Evolutionary conservation across 177 flowering plant genomes (phyloP).

Genomic region (Vitis hybrid): DNA sequence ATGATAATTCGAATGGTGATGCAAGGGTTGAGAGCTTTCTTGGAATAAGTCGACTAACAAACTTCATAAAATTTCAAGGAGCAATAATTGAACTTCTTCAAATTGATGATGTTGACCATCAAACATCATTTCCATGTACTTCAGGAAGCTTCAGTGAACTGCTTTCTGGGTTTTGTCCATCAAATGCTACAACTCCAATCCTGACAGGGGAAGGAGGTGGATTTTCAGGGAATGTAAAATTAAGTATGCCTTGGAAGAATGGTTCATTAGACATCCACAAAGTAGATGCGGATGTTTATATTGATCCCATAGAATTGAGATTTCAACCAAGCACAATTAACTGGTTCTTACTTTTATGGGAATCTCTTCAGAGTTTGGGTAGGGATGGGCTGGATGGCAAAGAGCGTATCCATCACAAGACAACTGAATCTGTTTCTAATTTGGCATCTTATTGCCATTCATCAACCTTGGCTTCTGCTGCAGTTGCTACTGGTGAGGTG

Average conservation of each 20-base stretch:
- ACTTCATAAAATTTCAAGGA: constrained; percentile 74
- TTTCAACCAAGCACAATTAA: constrained; percentile 67
- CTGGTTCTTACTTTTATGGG: constrained; percentile 62
- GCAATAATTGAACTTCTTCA: constrained; percentile 78
- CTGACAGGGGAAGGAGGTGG: constrained; percentile 74
- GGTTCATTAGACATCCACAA: constrained; percentile 78
- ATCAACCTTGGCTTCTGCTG: constrained; percentile 30
- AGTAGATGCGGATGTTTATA: constrained; percentile 68
- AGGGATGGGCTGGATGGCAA: constrained; percentile 29
- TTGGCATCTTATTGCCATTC: constrained; percentile 39
- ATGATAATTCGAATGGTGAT: constrained; percentile 25
- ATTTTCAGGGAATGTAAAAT: constrained; percentile 68
- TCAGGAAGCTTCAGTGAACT: constrained; percentile 29
- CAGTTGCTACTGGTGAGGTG: constrained; percentile 23
- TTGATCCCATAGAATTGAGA: constrained; percentile 67
- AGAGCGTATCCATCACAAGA: constrained; percentile 16
- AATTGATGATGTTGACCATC: constrained; percentile 42
- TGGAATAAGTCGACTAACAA: constrained; percentile 61
- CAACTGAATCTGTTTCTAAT: constrained; percentile 30
- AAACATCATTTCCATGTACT: constrained; percentile 22
- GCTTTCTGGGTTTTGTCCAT: constrained; percentile 27
- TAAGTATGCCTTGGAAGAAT: constrained; percentile 92
- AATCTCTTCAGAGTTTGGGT: constrained; percentile 30
- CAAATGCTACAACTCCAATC: constrained; percentile 44
- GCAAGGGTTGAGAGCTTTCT: constrained; percentile 49